Conservation (phyloP, 78 protist genomes). For the Dictyostelium firmibasis region DNA sequence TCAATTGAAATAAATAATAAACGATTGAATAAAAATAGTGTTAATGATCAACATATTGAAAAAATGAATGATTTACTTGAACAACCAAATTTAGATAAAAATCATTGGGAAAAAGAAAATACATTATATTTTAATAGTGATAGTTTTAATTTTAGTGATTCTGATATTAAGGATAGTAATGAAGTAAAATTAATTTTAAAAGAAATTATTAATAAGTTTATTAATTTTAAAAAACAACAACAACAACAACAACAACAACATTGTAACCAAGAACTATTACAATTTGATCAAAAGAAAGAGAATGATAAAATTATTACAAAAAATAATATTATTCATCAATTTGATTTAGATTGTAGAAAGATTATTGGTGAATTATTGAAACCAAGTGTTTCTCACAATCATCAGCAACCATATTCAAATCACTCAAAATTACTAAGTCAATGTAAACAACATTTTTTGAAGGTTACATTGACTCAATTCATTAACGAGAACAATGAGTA, state of each 20-base stretch:
- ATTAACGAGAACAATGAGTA: not conserved
- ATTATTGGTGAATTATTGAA: constrained; percentile 12
- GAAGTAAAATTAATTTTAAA: not conserved
- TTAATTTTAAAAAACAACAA: not conserved
- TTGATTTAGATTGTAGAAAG: constrained; percentile 14
- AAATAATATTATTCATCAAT: constrained; percentile 1
- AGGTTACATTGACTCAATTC: not conserved
- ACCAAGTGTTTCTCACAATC: not conserved
- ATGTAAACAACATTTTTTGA: not conserved
- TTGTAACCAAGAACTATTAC: not conserved
- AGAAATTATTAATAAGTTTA: not conserved
- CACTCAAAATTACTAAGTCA: not conserved
- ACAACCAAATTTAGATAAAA: not conserved
- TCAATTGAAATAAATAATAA: constrained; percentile 3
- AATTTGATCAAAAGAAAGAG: not conserved
- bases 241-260: not conserved
- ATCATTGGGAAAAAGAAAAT: not conserved
- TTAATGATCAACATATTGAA: not conserved
- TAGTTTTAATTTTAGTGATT: not conserved
- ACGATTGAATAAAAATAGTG: not conserved
- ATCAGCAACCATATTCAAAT: not conserved
- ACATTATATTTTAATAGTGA: not conserved
- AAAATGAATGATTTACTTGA: not conserved
- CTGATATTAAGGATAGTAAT: not conserved
- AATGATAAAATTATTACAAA: not conserved